Conservation (phyloP, 192 early-diverging fungal species). For the Physocladia obscura region DNA sequence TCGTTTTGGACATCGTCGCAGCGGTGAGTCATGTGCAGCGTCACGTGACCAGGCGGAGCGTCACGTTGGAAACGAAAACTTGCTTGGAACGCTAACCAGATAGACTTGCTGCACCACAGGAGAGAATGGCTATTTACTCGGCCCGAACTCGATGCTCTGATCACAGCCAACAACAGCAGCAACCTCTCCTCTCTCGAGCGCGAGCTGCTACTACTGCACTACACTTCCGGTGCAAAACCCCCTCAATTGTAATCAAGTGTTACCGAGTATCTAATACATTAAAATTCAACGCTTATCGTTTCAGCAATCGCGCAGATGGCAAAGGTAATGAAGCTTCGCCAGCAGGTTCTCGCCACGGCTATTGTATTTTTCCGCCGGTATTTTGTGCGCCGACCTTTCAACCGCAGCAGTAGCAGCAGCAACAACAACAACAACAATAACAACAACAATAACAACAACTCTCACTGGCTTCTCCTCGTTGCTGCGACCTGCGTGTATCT, state of each 20-base stretch:
- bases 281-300: not conserved
- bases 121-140: slow-evolving; percentile 20
- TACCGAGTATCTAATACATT: not conserved
- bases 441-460: not conserved
- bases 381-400: slow-evolving; percentile 71
- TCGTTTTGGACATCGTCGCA: slow-evolving; percentile 24
- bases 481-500: slow-evolving; percentile 80
- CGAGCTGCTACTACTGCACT: not conserved
- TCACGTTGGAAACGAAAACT: too few relatives aligned
- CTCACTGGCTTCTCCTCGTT: slow-evolving; percentile 69
- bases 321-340: slow-evolving; percentile 35
- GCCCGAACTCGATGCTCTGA: not conserved
- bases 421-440: not conserved
- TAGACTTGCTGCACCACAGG: too few relatives aligned
- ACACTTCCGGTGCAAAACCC: not conserved
- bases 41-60: not conserved
- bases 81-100: too few relatives aligned
- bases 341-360: slow-evolving; percentile 82
- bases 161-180: not conserved
- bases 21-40: not conserved
- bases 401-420: not conserved
- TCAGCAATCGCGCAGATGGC: slow-evolving; percentile 3
- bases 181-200: not conserved
- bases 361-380: slow-evolving; percentile 87
- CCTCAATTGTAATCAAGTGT: too few relatives aligned